Evolutionary conservation across 1,139 yeast species (phyloP), one percentile per base, ranked within the genome.

Genomic region (Ashbya aceris): DNA sequence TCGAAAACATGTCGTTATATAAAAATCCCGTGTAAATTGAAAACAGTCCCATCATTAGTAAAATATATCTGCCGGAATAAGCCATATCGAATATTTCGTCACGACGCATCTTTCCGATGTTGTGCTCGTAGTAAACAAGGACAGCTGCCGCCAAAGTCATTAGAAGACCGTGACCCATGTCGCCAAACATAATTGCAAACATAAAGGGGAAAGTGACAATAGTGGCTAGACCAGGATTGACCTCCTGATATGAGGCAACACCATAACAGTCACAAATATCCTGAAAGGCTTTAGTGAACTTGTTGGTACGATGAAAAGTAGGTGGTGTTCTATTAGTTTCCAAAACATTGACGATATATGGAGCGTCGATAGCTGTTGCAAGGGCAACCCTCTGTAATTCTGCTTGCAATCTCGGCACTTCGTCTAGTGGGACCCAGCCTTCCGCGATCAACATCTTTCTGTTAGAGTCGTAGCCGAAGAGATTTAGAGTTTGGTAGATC

Each of bases 171-270:
- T 91, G 99, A 3, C 99, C 99, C 48, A 89, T 66, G 67, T 91
- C 99, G 65, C 98, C 99, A 71, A 91, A 91, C 99, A 91, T 91
- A 53, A 93, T 84, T 30, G 98, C 96, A 69, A 91, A 91, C 96
- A 91, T 86, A 65, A 93, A 91, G 10, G 99, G 99, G 68, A 91
- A 91, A 0, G 99, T 91, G 30, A 91, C 83, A 38, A 89, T 76
- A 0, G 99, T 85, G 4, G 98, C 94, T 50, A 91, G 71, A 43
- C 96, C 97, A 2, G 98, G 96, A 57, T 91, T 91, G 30, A 91
- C 93, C 63, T 91, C 99, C 58, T 85, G 87, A 65, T 91, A 89
- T 8, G 94, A 79, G 10, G 96, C 94, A 41, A 89, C 74, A 52
- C 97, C 98, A 59, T 91, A 91, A 6, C 96, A 95, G 63, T 91